Base-by-base conservation (phyloP, 768 basidiomycete genomes). In the Auricularia sp. region DNA sequence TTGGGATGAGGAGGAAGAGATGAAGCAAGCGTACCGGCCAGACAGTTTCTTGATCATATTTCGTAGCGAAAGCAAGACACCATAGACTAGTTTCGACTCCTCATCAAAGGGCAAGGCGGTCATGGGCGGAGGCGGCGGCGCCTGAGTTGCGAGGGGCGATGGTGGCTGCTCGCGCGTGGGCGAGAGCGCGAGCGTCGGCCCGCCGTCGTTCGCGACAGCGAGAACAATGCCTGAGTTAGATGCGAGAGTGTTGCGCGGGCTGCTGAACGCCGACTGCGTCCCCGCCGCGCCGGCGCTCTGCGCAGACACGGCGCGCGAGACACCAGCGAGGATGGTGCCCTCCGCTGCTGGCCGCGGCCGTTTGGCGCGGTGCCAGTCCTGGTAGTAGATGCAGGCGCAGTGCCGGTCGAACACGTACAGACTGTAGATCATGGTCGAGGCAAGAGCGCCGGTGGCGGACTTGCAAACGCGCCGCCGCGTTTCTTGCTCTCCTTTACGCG, bases 31-130 rank as follows among this genome's bases (percentile, higher is more conserved):
- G 47, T 68, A 94, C 96, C 87, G 82, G 69, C 89, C 87, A 13
- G 95, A 90, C 10, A 99, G 76, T 75, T 97, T 98, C 80, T 87
- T 96, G 72, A 96, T 80, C 94, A 98, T 96, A 75, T 93, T 94
- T 64, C 93, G 78, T 69, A 99, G 73, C 6, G 92, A 94, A 54
- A 98, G 79, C 14, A 98, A 81, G 63, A 99, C 92, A 64, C 97
- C 97, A 73, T 98, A 99, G 0, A 99, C 95, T 67, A 99, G 82
- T 73, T 99, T 99, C 1, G 89, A 88, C 75, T 99, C 96, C 74
- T 99, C 97, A 72, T 99, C 97, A 69, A 99, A 98, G 5, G 96
- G 80, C 21, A 99, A 78, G 18, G 83, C 85, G 3, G 84, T 80
- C 67, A 77, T 83, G 10, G 80, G 77, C 35, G 73, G 68, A 42